Base-by-base conservation (phyloP, 2,329 filamentous ascomycete genomes). In the Pseudofabraea citricarpa region DNA sequence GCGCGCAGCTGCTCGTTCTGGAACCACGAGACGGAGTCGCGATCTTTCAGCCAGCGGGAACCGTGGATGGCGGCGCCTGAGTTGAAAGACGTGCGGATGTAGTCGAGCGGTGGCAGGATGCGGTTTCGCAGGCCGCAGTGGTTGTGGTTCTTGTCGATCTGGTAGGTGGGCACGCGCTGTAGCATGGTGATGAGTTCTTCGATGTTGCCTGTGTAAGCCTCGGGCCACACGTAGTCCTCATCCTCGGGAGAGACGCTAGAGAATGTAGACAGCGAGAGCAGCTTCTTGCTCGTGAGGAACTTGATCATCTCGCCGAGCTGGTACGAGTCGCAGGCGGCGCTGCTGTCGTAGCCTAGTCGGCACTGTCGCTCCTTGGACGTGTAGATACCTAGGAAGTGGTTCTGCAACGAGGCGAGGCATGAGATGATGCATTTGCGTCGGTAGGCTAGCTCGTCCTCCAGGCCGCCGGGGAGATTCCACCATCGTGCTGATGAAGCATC, bases 271-370 rank as follows among this genome's bases (percentile, higher is more conserved):
- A 87, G 64, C 27, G 73, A 75, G 4, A 88, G 56, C 0, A 87
- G 75, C 21, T 75, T 72, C 51, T 79, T 79, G 51, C 73, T 72
- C 12, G 71, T 66, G 26, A 90, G 75, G 62, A 90, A 90, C 52
- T 80, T 81, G 50, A 88, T 65, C 72, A 87, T 87, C 64, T 90
- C 84, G 18, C 85, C 86, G 1, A 90, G 74, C 63, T 90, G 86
- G 56, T 85, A 90, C 2, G 80, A 82, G 64, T 90, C 86, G 61
- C 86, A 90, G 32, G 84, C 79, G 2, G 75, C 64, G 48, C 80
- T 85, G 2, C 79, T 81, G 56, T 87, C 84, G 62, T 90, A 90
- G 41, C 85, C 85, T 0, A 88, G 72, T 54, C 79, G 80, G 62
- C 86, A 90, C 59, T 89, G 85, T 20, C 70, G 63, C 21, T 71